Evolutionary conservation across 1,284 basidiomycete species (phyloP).

Genomic region (Rhizopogon parksii): DNA sequence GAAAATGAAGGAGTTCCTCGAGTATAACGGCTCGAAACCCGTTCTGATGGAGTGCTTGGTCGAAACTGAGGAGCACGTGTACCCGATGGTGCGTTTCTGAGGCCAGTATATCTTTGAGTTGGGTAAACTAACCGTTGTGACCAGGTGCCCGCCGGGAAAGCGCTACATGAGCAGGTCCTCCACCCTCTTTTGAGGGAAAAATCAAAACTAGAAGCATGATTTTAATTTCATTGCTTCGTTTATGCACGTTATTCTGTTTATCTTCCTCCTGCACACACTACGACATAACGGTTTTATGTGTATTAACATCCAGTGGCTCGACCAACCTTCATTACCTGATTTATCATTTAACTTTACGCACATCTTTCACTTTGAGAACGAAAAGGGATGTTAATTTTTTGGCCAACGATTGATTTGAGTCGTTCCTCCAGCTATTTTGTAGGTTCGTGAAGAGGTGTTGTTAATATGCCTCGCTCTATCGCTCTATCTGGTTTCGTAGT

Average conservation of each 20-base stretch:
- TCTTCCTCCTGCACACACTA: slow-evolving; percentile 1
- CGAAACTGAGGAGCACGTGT: slow-evolving; percentile 87
- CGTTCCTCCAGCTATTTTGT: not conserved
- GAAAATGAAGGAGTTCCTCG: slow-evolving; percentile 98
- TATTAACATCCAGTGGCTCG: slow-evolving; percentile 14
- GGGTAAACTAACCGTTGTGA: slow-evolving; percentile 9
- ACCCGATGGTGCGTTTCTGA: slow-evolving; percentile 51
- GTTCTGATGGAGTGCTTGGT: slow-evolving; percentile 90
- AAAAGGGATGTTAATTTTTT: not conserved
- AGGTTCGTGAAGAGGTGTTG: not conserved
- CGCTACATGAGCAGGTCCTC: slow-evolving; percentile 81
- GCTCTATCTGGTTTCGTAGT: not conserved
- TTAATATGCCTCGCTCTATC: not conserved
- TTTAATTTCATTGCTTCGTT: not conserved
- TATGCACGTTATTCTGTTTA: not conserved
- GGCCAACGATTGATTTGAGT: not conserved
- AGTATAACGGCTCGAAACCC: slow-evolving; percentile 84
- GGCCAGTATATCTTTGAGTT: slow-evolving; percentile 1
- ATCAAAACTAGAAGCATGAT: slow-evolving; percentile 21
- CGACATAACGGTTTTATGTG: slow-evolving; percentile 18
- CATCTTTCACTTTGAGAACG: not conserved
- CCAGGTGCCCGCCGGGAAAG: slow-evolving; percentile 82
- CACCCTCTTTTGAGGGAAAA: slow-evolving; percentile 43
- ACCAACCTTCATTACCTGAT: not conserved
- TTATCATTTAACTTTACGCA: not conserved